Conservation (phyloP, 148 eudicot species). For the Rhododendron griersonianum region DNA sequence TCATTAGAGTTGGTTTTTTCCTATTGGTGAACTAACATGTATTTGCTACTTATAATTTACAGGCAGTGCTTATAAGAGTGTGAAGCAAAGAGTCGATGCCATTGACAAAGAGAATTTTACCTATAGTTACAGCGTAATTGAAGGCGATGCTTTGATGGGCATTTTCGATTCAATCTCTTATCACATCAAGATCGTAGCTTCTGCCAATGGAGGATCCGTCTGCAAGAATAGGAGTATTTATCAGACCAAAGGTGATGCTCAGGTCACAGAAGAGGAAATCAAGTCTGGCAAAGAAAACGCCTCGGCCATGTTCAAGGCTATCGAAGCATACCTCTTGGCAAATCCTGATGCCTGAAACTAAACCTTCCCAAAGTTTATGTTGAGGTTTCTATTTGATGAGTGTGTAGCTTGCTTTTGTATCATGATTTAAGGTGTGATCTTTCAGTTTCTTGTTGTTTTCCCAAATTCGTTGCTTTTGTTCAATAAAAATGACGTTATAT, state of each 20-base stretch:
- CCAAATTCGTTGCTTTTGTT: not conserved
- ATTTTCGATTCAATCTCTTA: not conserved
- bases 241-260: constrained; percentile 10
- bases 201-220: not conserved
- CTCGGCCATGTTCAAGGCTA: constrained; percentile 10
- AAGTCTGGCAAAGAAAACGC: constrained; percentile 15
- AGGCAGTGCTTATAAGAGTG: not conserved
- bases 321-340: constrained; percentile 17
- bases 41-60: not conserved
- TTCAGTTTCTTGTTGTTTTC: not conserved
- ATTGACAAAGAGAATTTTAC: not conserved
- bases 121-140: constrained; percentile 8
- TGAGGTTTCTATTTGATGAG: not conserved
- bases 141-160: constrained; percentile 8
- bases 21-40: too few species aligned
- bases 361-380: not conserved
- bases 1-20: too few species aligned
- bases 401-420: too few species aligned
- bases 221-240: not conserved
- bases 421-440: too few species aligned
- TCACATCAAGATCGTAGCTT: not conserved
- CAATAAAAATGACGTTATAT: too few species aligned
- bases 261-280: constrained; percentile 1
- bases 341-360: constrained; percentile 12
- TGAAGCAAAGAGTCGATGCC: not conserved